Evolutionary conservation across 2,329 filamentous ascomycete genomes (phyloP).

Genomic region (Fusarium sp.): DNA sequence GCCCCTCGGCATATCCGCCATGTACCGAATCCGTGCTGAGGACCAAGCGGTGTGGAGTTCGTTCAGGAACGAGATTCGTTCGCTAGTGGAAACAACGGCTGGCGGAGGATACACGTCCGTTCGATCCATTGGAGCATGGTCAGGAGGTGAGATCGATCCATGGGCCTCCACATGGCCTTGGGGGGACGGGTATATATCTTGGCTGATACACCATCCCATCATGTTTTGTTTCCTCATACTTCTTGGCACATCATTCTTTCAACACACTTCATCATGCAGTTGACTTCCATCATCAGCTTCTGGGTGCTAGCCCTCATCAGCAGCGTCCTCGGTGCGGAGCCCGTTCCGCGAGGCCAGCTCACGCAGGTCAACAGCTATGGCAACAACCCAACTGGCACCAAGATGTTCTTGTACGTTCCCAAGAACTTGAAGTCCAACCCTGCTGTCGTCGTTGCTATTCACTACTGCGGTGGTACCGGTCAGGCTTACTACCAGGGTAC

Average conservation of each 20-base stretch:
- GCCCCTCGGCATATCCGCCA: background rate
- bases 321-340: background rate
- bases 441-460: slow-evolving; percentile 14
- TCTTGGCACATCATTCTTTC: slow-evolving; percentile 7
- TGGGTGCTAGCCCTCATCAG: slow-evolving; percentile 13
- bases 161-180: no score
- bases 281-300: slow-evolving; percentile 12
- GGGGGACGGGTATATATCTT: background rate
- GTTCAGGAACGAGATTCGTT: background rate
- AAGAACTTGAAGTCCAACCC: slow-evolving; percentile 12
- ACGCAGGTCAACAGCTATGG: slow-evolving; percentile 3
- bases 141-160: background rate
- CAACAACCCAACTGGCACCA: slow-evolving; percentile 11
- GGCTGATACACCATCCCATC: background rate
- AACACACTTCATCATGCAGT: background rate
- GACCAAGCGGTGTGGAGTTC: background rate
- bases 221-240: background rate
- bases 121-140: slow-evolving; percentile 1
- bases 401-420: slow-evolving; percentile 13
- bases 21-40: background rate
- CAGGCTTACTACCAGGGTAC: slow-evolving; percentile 9
- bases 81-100: background rate
- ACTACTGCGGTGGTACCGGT: background rate
- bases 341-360: slow-evolving; percentile 1
- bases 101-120: slow-evolving; percentile 20